phyloP scores from a whole-genome alignment of 2,329 filamentous ascomycete genomes.

The Elsinoe necatrix region DNA sequence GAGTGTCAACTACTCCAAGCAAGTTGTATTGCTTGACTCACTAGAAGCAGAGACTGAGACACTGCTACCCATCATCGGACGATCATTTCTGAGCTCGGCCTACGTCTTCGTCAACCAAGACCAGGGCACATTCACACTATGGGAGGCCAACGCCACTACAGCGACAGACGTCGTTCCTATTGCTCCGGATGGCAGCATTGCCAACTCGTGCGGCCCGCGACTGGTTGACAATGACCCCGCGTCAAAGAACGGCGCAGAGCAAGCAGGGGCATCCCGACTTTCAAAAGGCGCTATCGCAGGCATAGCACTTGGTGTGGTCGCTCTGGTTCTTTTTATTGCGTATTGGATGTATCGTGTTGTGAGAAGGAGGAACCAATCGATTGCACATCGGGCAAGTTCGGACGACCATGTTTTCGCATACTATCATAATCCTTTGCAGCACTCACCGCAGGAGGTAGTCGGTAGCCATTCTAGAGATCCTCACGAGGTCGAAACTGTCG shows the following conservation, averaged over 20 bases:
- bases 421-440: not conserved
- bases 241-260: not conserved
- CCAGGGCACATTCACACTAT: slow-evolving; percentile 1
- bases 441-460: not conserved
- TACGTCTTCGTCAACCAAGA: slow-evolving; percentile 5
- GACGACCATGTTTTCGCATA: not conserved
- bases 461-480: not conserved
- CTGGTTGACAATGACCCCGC: not conserved
- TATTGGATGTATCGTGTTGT: not conserved
- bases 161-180: not conserved
- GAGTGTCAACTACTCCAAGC: not conserved
- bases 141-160: not conserved
- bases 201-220: not conserved
- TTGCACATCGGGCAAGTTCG: not conserved
- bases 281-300: not conserved
- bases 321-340: not conserved
- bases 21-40: not conserved
- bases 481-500: not conserved
- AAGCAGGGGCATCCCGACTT: not conserved
- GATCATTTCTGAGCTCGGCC: not conserved
- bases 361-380: not conserved
- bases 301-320: not conserved
- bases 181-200: not conserved
- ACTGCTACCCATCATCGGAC: not conserved
- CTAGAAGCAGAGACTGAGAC: not conserved